phyloP scores from a whole-genome alignment of 75 land plant genomes.

The Picea glauca region DNA sequence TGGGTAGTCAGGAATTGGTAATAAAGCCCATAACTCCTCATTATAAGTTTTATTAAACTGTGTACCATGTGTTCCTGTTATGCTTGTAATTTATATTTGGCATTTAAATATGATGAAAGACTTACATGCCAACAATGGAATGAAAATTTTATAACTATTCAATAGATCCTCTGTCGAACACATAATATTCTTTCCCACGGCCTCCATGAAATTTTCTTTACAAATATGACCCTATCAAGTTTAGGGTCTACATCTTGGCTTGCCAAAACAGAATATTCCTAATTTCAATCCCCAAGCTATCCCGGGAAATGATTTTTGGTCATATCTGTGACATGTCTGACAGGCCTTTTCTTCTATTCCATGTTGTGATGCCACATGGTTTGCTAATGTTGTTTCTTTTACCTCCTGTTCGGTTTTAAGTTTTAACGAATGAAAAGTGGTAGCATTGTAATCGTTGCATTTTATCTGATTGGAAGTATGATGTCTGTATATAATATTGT shows the following conservation, averaged over 20 bases:
- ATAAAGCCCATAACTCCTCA: too few relatives aligned
- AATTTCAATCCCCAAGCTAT: background rate
- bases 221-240: background rate
- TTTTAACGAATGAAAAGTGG: background rate
- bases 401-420: background rate
- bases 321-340: background rate
- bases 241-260: background rate
- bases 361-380: background rate
- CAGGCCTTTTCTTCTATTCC: background rate
- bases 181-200: background rate
- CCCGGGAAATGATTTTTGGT: background rate
- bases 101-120: background rate
- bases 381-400: background rate
- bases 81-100: background rate
- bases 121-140: background rate
- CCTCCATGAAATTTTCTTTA: too few relatives aligned
- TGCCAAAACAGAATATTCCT: background rate
- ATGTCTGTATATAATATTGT: background rate
- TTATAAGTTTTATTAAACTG: background rate
- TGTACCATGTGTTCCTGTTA: background rate
- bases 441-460: background rate
- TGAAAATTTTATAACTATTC: background rate
- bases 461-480: background rate
- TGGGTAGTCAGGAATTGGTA: too few relatives aligned
- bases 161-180: background rate